Evolutionary conservation across 2,329 filamentous ascomycete species (phyloP), one percentile per base, ranked within the genome.

Genomic region (Emydomyces testavorans): DNA sequence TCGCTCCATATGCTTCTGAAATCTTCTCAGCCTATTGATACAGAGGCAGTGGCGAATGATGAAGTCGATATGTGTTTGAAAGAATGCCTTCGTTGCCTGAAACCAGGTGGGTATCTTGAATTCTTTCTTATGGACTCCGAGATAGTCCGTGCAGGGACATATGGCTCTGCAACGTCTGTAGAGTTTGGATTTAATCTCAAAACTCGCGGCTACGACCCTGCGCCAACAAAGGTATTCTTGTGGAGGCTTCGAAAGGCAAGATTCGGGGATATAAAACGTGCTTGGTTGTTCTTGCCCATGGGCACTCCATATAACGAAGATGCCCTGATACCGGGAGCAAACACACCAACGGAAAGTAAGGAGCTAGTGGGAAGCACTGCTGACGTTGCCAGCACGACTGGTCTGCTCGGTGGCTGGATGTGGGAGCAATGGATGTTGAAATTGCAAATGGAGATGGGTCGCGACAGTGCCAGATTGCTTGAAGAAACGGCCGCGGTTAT

Each of bases 341-440:
- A 72, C 75, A 54, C 71, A 79, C 55, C 80, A 85, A 53, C 24
- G 18, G 38, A 40, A 29, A 2, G 24, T 18, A 80, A 81, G 15
- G 70, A 71, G 5, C 67, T 69, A 15, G 60, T 73, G n/a, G 84
- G 84, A 6, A 83, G 77, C 57, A 87, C 83, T 0, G 77, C 80
- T 42, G 78, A 80, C 60, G 78, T 82, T 11, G 85, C 85, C 1
- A 80, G 77, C 57, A 72, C 94, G 54, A 83, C 85, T 10, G 89
- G 89, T 16, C 69, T 96, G 34, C 79, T 90, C 0, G 92, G 87
- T 3, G 82, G 83, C 21, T 92, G 88, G 81, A 81, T 82, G 63
- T 98, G 89, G 90, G 92, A 98, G 75, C 84, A 86, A 63, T 98
- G 92, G 92, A 77, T 96, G 64, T 70, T 95, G 56, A 85, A 87